phyloP scores from a whole-genome alignment of 768 basidiomycete species.

The Myochromella boudieri region DNA sequence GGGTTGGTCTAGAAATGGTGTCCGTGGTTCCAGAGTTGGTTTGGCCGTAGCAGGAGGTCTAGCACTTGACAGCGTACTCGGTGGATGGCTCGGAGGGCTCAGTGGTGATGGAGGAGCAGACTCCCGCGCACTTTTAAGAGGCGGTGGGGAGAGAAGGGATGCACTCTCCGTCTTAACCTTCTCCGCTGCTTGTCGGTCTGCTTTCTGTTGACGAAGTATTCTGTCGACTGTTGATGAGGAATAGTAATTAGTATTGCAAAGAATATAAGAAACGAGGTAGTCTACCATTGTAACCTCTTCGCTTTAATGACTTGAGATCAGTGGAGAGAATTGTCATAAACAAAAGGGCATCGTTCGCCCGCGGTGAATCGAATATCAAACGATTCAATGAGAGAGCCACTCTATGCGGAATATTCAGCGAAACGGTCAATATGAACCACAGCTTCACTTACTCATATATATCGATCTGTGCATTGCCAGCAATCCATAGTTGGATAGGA shows the following conservation, averaged over 20 bases:
- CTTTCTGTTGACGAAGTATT: constrained; percentile 82
- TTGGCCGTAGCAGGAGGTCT: constrained; percentile 9
- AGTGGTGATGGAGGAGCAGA: constrained; percentile 12
- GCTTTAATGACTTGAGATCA: constrained; percentile 74
- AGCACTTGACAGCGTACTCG: constrained; percentile 5
- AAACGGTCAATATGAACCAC: background rate
- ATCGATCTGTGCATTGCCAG: constrained; percentile 72
- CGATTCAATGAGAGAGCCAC: constrained; percentile 84
- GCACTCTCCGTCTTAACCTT: constrained; percentile 35
- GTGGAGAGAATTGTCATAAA: constrained; percentile 95
- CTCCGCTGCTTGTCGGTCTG: constrained; percentile 58
- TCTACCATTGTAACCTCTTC: constrained; percentile 83
- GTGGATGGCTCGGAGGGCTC: constrained; percentile 5
- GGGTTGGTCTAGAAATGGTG: background rate
- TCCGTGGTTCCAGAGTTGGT: constrained; percentile 2
- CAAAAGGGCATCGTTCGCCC: constrained; percentile 84
- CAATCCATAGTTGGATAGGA: constrained; percentile 77
- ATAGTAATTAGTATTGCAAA: background rate
- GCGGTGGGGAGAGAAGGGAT: constrained; percentile 25
- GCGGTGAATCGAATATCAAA: constrained; percentile 72
- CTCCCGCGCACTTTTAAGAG: constrained; percentile 1
- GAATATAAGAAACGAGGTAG: background rate
- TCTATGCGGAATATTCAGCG: constrained; percentile 38
- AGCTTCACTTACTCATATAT: constrained; percentile 81
- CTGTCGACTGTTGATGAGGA: constrained; percentile 80